Conservation (phyloP, 768 basidiomycete species). For the Lactarius pseudohatsudake region DNA sequence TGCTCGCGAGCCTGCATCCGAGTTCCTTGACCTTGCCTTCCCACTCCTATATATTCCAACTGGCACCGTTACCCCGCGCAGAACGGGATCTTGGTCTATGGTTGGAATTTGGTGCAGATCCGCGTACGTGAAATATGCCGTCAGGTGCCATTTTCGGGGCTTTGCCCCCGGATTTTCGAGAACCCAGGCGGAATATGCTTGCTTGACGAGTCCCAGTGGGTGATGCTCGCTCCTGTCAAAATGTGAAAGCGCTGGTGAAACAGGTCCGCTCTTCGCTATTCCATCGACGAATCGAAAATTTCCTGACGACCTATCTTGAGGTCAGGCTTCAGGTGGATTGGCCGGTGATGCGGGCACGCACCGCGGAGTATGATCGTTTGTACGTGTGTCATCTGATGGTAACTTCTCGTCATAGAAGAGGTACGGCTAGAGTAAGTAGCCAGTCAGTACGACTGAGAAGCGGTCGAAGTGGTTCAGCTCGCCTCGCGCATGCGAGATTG, state of each 20-base stretch:
- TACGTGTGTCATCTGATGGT: slow-evolving; percentile 44
- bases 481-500: slow-evolving; percentile 68
- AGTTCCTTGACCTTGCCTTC: slow-evolving; percentile 41
- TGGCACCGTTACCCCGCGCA: slow-evolving; percentile 40
- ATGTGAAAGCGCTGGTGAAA: slow-evolving; percentile 56
- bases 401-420: slow-evolving; percentile 67
- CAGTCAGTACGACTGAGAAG: slow-evolving; percentile 11
- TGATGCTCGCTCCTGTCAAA: slow-evolving; percentile 54
- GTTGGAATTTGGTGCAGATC: slow-evolving; percentile 42
- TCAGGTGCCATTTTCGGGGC: slow-evolving; percentile 67
- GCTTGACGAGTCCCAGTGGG: slow-evolving; percentile 61
- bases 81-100: slow-evolving; percentile 39
- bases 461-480: slow-evolving; percentile 13
- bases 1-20: slow-evolving; percentile 34
- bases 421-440: slow-evolving; percentile 49
- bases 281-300: slow-evolving; percentile 55
- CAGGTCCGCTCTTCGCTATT: slow-evolving; percentile 47
- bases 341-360: slow-evolving; percentile 32
- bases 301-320: slow-evolving; percentile 30
- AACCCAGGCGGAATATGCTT: slow-evolving; percentile 71
- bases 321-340: slow-evolving; percentile 14
- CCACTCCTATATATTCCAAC: slow-evolving; percentile 43
- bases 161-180: slow-evolving; percentile 43
- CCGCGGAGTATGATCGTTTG: slow-evolving; percentile 41
- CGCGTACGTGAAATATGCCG: slow-evolving; percentile 45